Evolutionary conservation across 768 basidiomycete species (phyloP), one percentile per base, ranked within the genome.

Genomic region (Krasilnikovozyma curviuscula): DNA sequence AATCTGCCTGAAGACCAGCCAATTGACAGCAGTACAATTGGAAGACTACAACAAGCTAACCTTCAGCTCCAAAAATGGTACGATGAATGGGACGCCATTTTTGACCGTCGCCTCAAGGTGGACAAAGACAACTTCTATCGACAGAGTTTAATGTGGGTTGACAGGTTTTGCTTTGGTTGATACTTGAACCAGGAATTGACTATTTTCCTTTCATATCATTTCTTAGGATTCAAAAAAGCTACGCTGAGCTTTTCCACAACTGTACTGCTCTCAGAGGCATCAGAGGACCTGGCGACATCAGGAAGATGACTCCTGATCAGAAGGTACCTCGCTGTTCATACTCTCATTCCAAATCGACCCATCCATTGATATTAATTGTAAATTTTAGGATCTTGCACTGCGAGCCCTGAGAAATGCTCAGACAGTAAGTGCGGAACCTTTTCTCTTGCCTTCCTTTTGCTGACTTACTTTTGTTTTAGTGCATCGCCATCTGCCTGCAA

Each of bases 391-490:
- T 7, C 69, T 93, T 23, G 85, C 85, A 7, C 69, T 85, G 49
- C 71, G 76, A 42, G 85, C 86, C 14, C 83, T 93, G 56, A 69
- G 75, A 45, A 83, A 84, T 56, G 86, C 86, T 18, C 73, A 76
- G 37, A 71, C n/a, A n/a, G n/a, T n/a, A n/a, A n/a, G n/a, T n/a
- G n/a, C n/a, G n/a, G n/a, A n/a, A n/a, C n/a, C n/a, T n/a, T n/a
- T n/a, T n/a, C n/a, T n/a, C n/a, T n/a, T n/a, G n/a, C n/a, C n/a
- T n/a, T n/a, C n/a, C n/a, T n/a, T n/a, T n/a, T n/a, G n/a, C n/a
- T n/a, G n/a, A n/a, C n/a, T n/a, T n/a, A n/a, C n/a, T n/a, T n/a
- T n/a, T n/a, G n/a, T n/a, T n/a, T n/a, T n/a, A 77, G 59, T 79
- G 78, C 28, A 60, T 91, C 44, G 81, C 88, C 43, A 83, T 88